Base-by-base conservation (phyloP, 495 filamentous ascomycete genomes). In the Annulohypoxylon maeteangense region DNA sequence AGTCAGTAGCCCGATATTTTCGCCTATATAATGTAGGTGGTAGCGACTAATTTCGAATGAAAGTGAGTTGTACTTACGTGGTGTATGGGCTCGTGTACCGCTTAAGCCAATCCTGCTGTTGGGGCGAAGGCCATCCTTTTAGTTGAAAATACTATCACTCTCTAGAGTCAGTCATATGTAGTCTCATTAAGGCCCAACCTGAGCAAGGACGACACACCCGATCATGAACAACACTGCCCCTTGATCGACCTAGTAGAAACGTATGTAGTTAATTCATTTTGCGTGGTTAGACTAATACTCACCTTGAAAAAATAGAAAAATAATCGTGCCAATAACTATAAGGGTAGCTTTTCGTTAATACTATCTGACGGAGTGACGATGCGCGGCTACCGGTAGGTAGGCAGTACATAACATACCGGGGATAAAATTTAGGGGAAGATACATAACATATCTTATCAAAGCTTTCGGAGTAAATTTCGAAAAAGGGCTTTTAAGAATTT, bases 401-500 rank as follows among this genome's bases (percentile, higher is more conserved):
- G 7, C 10, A 29, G 6, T 36, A 12, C 34, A 14, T 45, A 14
- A 4, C 76, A 42, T 82, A 84, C 81, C 78, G 42, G 95, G 95
- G 44, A 99, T 91, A 63, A 97, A 90, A 78, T 97, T 98, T 54
- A 98, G 83, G 11, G 95, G 94, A n/a, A 98, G 81, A 72, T 93
- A 92, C 42, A 92, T 76, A n/a, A 93, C 77, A 70, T 93, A 92
- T 45, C 91, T 82, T 7, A 97, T 75, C 12, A 96, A 56, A 2
- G 88, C 86, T 67, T 84, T 85, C 3, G 90, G 87, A 1, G 85
- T 89, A 72, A 93, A 89, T 25, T 84, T 86, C 11, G 82, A 77
- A 70, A 97, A 90, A 0, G 93, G 93, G 53, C 78, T 87, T 77
- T 89, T 92, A 5, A 90, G 69, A 22, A 91, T 76, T 72, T 90